Percentiles rank a stretch among this genome's conserved stretches.
Evolutionary conservation across 768 basidiomycete genomes (phyloP).

Genomic region (Macrolepiota dolichaula): DNA sequence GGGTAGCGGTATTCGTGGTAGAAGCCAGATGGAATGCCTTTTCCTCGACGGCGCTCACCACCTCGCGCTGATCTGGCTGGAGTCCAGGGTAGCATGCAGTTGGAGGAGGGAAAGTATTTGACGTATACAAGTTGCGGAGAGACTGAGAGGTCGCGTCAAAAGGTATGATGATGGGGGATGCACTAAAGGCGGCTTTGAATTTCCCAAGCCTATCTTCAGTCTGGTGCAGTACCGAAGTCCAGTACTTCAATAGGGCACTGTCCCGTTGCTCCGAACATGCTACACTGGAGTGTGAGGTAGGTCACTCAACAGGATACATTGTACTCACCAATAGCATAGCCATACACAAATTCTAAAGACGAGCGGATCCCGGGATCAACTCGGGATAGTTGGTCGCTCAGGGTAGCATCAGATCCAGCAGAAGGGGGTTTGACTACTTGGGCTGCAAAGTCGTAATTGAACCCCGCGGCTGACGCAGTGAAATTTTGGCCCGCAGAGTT

Average conservation of each 20-base stretch:
- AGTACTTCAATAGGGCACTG: constrained; percentile 47
- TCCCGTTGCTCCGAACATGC: constrained; percentile 55
- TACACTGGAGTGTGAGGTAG: constrained; percentile 21
- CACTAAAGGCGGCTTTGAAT: constrained; percentile 45
- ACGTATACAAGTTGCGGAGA: constrained; percentile 38
- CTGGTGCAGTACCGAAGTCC: constrained; percentile 50
- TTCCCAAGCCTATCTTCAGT: constrained; percentile 33
- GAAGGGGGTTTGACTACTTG: constrained; percentile 44
- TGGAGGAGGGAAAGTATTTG: constrained; percentile 54
- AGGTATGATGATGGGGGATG: constrained; percentile 50
- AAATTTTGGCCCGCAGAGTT: constrained; percentile 29
- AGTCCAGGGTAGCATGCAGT: constrained; percentile 60
- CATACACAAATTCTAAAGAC: constrained; percentile 57
- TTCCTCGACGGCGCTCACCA: constrained; percentile 46
- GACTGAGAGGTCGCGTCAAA: constrained; percentile 49
- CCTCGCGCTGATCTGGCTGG: constrained; percentile 30
- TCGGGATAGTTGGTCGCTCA: constrained; percentile 38
- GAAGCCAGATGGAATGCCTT: constrained; percentile 45
- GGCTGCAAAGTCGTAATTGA: constrained; percentile 55
- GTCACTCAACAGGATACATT: not conserved
- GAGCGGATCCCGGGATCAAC: constrained; percentile 34
- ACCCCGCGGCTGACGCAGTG: constrained; percentile 44
- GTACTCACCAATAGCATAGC: constrained; percentile 51
- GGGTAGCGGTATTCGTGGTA: constrained; percentile 22
- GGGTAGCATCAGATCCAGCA: constrained; percentile 40